Base-by-base conservation (phyloP, 768 basidiomycete species). In the Cubamyces sp. region DNA sequence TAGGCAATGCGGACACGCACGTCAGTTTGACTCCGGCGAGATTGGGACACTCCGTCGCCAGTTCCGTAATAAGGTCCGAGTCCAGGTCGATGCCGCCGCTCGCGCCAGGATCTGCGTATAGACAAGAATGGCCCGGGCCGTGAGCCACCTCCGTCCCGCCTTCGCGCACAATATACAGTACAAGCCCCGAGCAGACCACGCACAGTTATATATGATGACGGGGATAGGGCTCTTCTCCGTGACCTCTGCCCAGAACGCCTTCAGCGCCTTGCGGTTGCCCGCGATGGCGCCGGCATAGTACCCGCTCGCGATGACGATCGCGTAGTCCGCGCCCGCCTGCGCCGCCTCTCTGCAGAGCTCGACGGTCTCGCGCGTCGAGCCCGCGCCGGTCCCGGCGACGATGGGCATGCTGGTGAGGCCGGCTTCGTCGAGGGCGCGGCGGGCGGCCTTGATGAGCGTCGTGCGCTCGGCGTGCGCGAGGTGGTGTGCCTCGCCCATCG, bases 71-170 rank as follows among this genome's bases (percentile, higher is more conserved):
- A 39, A 93, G 74, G 73, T 95, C 92, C 15, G 94, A 95, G 75
- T 94, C 92, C 66, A 97, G 75, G 76, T 98, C 93, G 66, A 98
- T 91, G 12, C 95, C 94, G 3, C 90, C 92, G 60, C 88, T 84
- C 3, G 92, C 94, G 28, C 87, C 91, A 67, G 94, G 95, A 77
- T 87, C 93, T 94, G 67, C 21, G 23, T 21, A 15, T 26, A 18
- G 26, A 54, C 4, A 30, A 49, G 53, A 54, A 57, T n/a, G n/a
- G 53, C 39, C 53, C 39, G 53, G 41, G 39, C 49, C 48, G 26
- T 28, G 19, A 7, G 28, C n/a, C 39, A 21, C 23, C 7, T 19
- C 18, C 30, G 34, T 34, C 34, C 34, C 34, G 34, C 34, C 6
- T 6, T 18, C n/a, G 19, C 26, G 47, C 43, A 4, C 30, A n/a